phyloP scores from a whole-genome alignment of 192 early-diverging fungal genomes.

The Podila clonocystis region DNA sequence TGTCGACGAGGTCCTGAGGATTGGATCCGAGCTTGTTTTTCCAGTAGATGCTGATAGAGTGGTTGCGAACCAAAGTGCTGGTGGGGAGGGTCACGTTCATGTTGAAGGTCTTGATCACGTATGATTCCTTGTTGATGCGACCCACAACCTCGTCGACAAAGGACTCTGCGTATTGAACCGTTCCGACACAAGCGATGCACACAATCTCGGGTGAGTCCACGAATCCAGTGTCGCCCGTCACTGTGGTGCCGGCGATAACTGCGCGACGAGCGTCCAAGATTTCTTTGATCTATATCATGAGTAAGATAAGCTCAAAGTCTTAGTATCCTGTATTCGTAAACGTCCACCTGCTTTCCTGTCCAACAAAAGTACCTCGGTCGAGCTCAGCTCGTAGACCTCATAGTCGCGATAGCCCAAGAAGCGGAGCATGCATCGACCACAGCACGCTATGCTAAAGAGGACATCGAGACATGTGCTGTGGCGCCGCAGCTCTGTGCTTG shows the following conservation, averaged over 20 bases:
- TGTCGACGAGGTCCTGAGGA: slow-evolving; percentile 46
- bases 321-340: too few species aligned
- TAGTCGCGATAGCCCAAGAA: slow-evolving; percentile 39
- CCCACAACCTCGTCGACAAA: slow-evolving; percentile 33
- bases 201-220: neutral
- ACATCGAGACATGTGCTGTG: slow-evolving; percentile 19
- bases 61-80: slow-evolving; percentile 53
- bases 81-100: slow-evolving; percentile 55
- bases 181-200: slow-evolving; percentile 47
- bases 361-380: slow-evolving; percentile 7
- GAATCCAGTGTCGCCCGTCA: neutral
- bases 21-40: slow-evolving; percentile 16
- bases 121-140: slow-evolving; percentile 39
- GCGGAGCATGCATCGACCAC: slow-evolving; percentile 51
- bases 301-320: too few species aligned
- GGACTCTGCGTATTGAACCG: slow-evolving; percentile 38
- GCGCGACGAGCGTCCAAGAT: neutral
- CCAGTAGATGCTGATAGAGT: slow-evolving; percentile 43
- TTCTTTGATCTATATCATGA: slow-evolving; percentile 17
- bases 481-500: neutral
- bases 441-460: slow-evolving; percentile 34
- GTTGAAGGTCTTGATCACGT: slow-evolving; percentile 40
- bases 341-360: neutral
- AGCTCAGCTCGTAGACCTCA: slow-evolving; percentile 33
- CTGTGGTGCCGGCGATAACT: neutral